Percentiles rank a stretch among this genome's conserved stretches.
phyloP scores from a whole-genome alignment of 2,329 filamentous ascomycete species.

The Berkeleyomyces rouxiae region DNA sequence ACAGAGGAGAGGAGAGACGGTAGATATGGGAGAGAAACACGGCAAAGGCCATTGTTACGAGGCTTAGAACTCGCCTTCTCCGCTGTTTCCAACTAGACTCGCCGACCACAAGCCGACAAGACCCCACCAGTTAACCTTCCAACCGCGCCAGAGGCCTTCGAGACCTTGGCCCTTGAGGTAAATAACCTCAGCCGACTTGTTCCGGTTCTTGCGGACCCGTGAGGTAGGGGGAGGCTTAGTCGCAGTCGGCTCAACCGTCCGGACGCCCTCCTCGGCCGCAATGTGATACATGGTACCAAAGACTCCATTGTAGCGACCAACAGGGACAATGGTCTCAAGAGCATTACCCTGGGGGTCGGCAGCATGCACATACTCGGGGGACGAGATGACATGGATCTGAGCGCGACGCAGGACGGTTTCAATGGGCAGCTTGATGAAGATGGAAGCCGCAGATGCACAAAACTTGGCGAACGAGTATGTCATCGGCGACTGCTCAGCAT shows the following conservation, averaged over 20 bases:
- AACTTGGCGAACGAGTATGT: constrained; percentile 74
- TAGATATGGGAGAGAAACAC: not conserved
- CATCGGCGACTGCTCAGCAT: constrained; percentile 63
- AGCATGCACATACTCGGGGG: constrained; percentile 33
- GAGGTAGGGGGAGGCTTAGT: constrained; percentile 6
- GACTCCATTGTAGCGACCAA: constrained; percentile 70
- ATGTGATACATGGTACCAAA: constrained; percentile 86
- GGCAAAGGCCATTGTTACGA: not conserved
- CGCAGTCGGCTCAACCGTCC: constrained; percentile 24
- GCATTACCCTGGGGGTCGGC: constrained; percentile 26
- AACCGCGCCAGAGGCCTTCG: constrained; percentile 53
- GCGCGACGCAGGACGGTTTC: constrained; percentile 84
- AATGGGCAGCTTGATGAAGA: constrained; percentile 74
- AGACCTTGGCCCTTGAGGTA: constrained; percentile 49
- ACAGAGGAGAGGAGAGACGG: not conserved
- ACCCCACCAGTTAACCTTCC: constrained; percentile 66
- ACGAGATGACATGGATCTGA: constrained; percentile 57
- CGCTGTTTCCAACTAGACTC: constrained; percentile 42
- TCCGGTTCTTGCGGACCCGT: constrained; percentile 7
- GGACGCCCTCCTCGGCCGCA: constrained; percentile 61
- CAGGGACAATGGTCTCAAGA: constrained; percentile 60
- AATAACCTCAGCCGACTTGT: constrained; percentile 24
- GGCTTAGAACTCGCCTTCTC: constrained; percentile 41
- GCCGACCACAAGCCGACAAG: constrained; percentile 59
- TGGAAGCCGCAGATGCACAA: constrained; percentile 58